Conservation (phyloP, 2,329 filamentous ascomycete genomes). For the Rhynchosporium graminicola region DNA sequence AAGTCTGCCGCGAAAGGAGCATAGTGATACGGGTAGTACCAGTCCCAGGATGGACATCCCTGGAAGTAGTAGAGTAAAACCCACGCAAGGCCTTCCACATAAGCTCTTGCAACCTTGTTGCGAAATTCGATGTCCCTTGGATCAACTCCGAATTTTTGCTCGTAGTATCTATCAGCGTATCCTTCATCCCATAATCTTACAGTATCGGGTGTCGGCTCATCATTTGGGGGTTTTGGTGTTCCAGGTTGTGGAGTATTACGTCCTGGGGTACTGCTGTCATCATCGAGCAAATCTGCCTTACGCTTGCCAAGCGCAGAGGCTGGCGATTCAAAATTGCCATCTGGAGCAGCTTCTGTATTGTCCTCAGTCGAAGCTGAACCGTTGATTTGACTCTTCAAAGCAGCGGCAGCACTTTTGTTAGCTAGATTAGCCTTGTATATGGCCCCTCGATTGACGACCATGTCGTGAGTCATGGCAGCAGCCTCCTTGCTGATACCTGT, state of each 20-base stretch:
- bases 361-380: conserved; percentile 37
- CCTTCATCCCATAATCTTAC: conserved; percentile 94
- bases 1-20: conserved; percentile 97
- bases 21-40: conserved; percentile 99
- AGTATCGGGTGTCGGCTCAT: conserved; percentile 72
- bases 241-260: conserved; percentile 56
- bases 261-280: conserved; percentile 57
- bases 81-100: conserved; percentile 94
- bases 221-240: conserved; percentile 50
- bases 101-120: conserved; percentile 83
- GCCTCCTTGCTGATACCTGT: conserved; percentile 54
- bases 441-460: conserved; percentile 75
- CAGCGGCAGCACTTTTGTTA: conserved; percentile 93
- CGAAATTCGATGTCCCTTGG: conserved; percentile 83
- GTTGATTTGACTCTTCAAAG: conserved; percentile 74
- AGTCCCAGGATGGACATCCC: conserved; percentile 97
- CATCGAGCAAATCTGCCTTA: conserved; percentile 71
- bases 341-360: conserved; percentile 18
- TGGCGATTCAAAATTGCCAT: conserved; percentile 40
- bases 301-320: conserved; percentile 68
- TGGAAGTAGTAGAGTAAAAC: conserved; percentile 97
- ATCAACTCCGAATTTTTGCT: conserved; percentile 89
- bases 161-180: conserved; percentile 93
- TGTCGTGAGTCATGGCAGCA: conserved; percentile 75
- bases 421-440: conserved; percentile 71